These are phyloP conservation scores for Apiotrichum mycotoxinovorans DNA, from an alignment of 1,284 basidiomycete genomes.

Conservation along the genomic window DNA sequence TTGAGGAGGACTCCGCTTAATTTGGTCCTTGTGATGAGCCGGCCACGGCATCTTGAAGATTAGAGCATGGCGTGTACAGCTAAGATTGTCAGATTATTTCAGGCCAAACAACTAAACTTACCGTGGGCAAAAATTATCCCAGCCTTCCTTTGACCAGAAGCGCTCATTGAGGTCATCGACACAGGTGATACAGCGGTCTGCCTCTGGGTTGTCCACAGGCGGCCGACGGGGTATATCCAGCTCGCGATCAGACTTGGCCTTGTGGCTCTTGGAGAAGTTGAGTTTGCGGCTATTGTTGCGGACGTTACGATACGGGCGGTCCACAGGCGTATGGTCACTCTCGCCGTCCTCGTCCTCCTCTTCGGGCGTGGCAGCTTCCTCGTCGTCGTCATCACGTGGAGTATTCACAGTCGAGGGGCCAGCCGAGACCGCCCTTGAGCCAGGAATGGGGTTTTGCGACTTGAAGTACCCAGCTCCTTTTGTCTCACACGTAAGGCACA, in stretches of 20 bases:
- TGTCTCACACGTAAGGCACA: conserved; percentile 43
- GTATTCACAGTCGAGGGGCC: not conserved
- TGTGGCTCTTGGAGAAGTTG: not conserved
- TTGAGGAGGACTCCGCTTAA: conserved; percentile 32
- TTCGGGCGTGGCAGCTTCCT: not conserved
- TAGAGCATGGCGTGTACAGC: conserved; percentile 45
- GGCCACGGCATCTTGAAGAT: conserved; percentile 45
- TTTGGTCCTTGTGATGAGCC: conserved; percentile 21
- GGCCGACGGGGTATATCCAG: conserved; percentile 19
- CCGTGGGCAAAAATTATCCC: conserved; percentile 38
- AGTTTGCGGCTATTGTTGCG: conserved; percentile 7
- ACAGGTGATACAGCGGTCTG: conserved; percentile 38
- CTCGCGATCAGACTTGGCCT: not conserved
- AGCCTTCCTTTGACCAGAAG: conserved; percentile 13
- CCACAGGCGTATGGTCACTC: not conserved
- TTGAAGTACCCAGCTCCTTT: conserved; percentile 8
- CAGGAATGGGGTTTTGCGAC: not conserved
- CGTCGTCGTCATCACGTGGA: not conserved
- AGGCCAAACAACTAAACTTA: conserved; percentile 12
- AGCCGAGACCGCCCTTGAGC: not conserved
- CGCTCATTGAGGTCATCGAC: conserved; percentile 31
- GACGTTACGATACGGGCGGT: conserved; percentile 17
- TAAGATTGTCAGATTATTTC: conserved; percentile 1
- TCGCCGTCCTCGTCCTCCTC: conserved; percentile 17
- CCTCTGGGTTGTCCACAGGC: conserved; percentile 19